Conservation (phyloP, 805 yeast species). For the Sugiyamaella smithiae region DNA sequence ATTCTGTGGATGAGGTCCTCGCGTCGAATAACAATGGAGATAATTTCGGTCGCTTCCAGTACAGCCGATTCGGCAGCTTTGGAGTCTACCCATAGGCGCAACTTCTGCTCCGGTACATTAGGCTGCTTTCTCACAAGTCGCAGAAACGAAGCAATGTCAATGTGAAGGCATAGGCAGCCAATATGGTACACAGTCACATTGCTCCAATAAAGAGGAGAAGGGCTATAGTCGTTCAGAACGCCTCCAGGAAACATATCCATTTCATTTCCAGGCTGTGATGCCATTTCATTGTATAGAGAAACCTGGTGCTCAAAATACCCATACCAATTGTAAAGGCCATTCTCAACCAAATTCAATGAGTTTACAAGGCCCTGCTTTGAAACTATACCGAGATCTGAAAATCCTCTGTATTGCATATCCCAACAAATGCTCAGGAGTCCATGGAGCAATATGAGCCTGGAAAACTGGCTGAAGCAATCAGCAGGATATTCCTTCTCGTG, state of each 20-base stretch:
- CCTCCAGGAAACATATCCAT: not conserved
- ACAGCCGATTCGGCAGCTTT: constrained; percentile 22
- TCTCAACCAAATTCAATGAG: constrained; percentile 31
- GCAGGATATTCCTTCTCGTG: constrained; percentile 34
- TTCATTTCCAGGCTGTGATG: not conserved
- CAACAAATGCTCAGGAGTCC: constrained; percentile 37
- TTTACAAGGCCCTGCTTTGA: constrained; percentile 34
- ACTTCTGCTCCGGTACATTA: constrained; percentile 19
- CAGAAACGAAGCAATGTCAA: constrained; percentile 1
- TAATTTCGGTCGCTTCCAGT: not conserved
- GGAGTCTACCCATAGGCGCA: constrained; percentile 21
- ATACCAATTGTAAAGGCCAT: constrained; percentile 37
- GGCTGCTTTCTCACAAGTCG: constrained; percentile 9
- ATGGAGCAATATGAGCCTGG: constrained; percentile 39
- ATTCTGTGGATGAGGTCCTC: constrained; percentile 24
- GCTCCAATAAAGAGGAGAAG: not conserved
- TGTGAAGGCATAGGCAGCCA: not conserved
- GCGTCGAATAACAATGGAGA: not conserved
- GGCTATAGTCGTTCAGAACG: not conserved
- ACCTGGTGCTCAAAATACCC: constrained; percentile 38
- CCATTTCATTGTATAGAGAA: not conserved
- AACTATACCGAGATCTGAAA: constrained; percentile 38
- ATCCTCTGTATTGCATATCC: constrained; percentile 36
- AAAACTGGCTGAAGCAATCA: constrained; percentile 39
- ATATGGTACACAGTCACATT: not conserved